phyloP scores from a whole-genome alignment of 768 basidiomycete species.

The Hypholoma sublateritium region DNA sequence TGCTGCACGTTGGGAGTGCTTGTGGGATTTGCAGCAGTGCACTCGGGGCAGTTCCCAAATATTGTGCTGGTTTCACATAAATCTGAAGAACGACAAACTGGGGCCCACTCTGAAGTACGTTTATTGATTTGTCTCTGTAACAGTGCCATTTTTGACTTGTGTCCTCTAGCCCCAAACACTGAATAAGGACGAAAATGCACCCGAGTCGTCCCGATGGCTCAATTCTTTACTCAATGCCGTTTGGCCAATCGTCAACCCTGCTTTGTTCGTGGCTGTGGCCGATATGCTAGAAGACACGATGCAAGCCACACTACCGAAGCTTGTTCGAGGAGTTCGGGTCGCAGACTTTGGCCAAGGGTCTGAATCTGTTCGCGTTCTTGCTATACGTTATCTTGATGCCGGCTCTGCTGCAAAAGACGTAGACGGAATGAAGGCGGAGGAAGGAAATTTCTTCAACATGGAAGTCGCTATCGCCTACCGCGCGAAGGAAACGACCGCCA shows the following conservation, averaged over 20 bases:
- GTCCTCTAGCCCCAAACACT: not conserved
- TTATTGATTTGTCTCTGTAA: not conserved
- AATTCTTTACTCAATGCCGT: conserved; percentile 59
- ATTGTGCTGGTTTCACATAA: not conserved
- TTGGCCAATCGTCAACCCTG: conserved; percentile 77
- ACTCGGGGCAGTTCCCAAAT: conserved; percentile 18
- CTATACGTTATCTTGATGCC: conserved; percentile 51
- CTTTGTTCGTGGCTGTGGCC: conserved; percentile 53
- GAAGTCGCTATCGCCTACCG: conserved; percentile 73
- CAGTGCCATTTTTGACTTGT: not conserved
- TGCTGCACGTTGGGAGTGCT: conserved; percentile 26
- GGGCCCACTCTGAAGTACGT: no score
- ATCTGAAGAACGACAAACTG: no score
- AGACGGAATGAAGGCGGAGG: conserved; percentile 34
- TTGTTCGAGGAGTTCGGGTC: conserved; percentile 63
- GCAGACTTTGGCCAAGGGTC: conserved; percentile 69
- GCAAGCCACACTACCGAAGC: conserved; percentile 49
- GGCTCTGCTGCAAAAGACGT: conserved; percentile 25
- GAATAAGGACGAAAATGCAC: conserved; percentile 17
- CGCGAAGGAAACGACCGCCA: conserved; percentile 44
- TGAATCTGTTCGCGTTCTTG: conserved; percentile 68
- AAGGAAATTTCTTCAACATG: conserved; percentile 58
- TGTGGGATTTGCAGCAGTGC: conserved; percentile 24
- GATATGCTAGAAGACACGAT: conserved; percentile 67
- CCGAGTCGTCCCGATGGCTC: conserved; percentile 55